These are phyloP conservation scores for Lachnellula hyalina DNA, from an alignment of 2,329 filamentous ascomycete species.

Conservation along the genomic window DNA sequence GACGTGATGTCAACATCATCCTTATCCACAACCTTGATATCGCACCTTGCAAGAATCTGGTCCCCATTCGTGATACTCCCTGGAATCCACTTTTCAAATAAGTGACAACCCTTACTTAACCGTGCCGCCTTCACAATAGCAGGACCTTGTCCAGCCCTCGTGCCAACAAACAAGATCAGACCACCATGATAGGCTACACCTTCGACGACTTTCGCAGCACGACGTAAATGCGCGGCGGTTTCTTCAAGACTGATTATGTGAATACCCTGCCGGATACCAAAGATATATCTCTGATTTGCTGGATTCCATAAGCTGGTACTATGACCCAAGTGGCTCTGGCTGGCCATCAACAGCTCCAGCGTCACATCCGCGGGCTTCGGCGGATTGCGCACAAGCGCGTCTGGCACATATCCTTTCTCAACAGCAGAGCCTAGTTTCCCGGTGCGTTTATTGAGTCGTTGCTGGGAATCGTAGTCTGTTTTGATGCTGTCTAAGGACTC, in stretches of 20 bases:
- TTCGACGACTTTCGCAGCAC: conserved; percentile 86
- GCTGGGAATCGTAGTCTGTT: conserved; percentile 19
- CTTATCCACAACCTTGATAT: conserved; percentile 71
- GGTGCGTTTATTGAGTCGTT: conserved; percentile 40
- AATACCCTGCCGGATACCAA: conserved; percentile 78
- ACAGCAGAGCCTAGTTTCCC: conserved; percentile 44
- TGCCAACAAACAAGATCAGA: conserved; percentile 86
- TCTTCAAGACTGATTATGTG: conserved; percentile 91
- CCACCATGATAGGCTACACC: conserved; percentile 80
- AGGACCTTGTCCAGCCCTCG: conserved; percentile 72
- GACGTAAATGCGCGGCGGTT: conserved; percentile 83
- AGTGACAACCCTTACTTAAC: conserved; percentile 72
- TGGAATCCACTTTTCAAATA: conserved; percentile 91
- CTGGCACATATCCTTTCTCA: conserved; percentile 57
- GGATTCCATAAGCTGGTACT: conserved; percentile 91
- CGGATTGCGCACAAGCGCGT: conserved; percentile 63
- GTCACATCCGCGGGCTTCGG: conserved; percentile 75
- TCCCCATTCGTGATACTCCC: conserved; percentile 90
- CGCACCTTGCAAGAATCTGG: conserved; percentile 70
- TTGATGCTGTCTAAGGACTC: conserved; percentile 9
- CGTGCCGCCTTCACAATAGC: conserved; percentile 76
- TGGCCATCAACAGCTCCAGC: conserved; percentile 83
- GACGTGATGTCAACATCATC: conserved; percentile 51
- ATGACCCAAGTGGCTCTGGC: conserved; percentile 86
- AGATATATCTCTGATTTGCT: conserved; percentile 88